A percentile compares a stretch with the other conserved stretches of the same genome.
Conservation (phyloP, 768 basidiomycete genomes). For the Phaffia australis region DNA sequence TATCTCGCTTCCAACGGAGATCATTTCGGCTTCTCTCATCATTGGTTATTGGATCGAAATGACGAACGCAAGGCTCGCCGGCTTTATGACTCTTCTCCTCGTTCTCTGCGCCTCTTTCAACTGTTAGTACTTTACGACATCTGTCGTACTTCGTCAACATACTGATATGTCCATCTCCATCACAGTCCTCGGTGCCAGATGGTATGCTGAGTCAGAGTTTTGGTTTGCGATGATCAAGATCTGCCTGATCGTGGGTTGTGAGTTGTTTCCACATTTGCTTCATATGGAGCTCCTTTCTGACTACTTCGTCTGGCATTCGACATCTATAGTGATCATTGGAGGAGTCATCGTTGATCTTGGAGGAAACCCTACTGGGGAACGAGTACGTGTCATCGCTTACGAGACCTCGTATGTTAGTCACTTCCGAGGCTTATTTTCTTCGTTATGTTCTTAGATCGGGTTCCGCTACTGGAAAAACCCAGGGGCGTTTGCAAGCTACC, state of each 20-base stretch:
- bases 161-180: slow-evolving; percentile 7
- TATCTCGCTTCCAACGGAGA: slow-evolving; percentile 39
- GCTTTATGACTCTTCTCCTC: slow-evolving; percentile 16
- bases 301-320: slow-evolving; percentile 1
- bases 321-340: slow-evolving; percentile 35
- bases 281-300: slow-evolving; percentile 15
- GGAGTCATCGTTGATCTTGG: slow-evolving; percentile 51
- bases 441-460: background rate
- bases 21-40: slow-evolving; percentile 36
- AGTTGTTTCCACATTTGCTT: slow-evolving; percentile 32
- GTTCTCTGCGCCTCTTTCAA: slow-evolving; percentile 11
- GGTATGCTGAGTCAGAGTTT: slow-evolving; percentile 32
- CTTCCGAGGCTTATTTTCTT: background rate
- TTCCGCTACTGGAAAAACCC: slow-evolving; percentile 35
- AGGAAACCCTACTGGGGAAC: slow-evolving; percentile 49
- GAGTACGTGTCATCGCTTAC: slow-evolving; percentile 41
- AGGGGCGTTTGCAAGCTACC: slow-evolving; percentile 26
- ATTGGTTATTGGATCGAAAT: slow-evolving; percentile 29
- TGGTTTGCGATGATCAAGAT: slow-evolving; percentile 36
- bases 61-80: slow-evolving; percentile 22
- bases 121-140: slow-evolving; percentile 24
- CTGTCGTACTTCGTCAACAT: background rate
- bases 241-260: slow-evolving; percentile 37
- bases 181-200: slow-evolving; percentile 19
- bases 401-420: background rate